These are phyloP conservation scores for Blepharisma undulans DNA, from an alignment of 169 alveolate genomes.

Conservation along the genomic window DNA sequence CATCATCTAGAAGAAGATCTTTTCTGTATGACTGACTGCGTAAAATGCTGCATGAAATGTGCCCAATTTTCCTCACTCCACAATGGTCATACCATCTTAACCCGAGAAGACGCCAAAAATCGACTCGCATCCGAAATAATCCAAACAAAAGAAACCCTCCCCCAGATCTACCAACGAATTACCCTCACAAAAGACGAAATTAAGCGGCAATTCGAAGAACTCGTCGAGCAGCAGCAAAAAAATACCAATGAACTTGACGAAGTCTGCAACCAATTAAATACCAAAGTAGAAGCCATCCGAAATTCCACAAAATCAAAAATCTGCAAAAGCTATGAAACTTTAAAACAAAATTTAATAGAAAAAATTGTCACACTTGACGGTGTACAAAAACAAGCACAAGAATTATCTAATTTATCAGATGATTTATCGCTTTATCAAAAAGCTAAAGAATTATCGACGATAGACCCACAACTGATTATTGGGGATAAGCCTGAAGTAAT, in stretches of 20 bases:
- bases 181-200: not conserved
- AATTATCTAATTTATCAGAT: not conserved
- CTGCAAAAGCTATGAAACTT: not conserved
- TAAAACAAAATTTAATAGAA: not conserved
- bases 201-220: not conserved
- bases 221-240: not conserved
- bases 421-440: not conserved
- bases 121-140: not conserved
- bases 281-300: not conserved
- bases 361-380: not conserved
- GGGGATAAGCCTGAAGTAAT: not conserved
- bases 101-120: not conserved
- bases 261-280: not conserved
- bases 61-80: not conserved
- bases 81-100: not conserved
- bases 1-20: not conserved
- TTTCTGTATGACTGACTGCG: slow-evolving; percentile 7
- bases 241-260: not conserved
- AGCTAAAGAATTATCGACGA: not conserved
- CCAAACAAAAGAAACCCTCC: not conserved
- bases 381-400: not conserved
- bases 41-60: slow-evolving; percentile 11
- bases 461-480: not conserved
- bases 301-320: not conserved
- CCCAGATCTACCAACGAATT: not conserved